A percentile compares a stretch with the other conserved stretches of the same genome.
Conservation (phyloP, 495 filamentous ascomycete genomes). For the Talaromyces thailandensis region DNA sequence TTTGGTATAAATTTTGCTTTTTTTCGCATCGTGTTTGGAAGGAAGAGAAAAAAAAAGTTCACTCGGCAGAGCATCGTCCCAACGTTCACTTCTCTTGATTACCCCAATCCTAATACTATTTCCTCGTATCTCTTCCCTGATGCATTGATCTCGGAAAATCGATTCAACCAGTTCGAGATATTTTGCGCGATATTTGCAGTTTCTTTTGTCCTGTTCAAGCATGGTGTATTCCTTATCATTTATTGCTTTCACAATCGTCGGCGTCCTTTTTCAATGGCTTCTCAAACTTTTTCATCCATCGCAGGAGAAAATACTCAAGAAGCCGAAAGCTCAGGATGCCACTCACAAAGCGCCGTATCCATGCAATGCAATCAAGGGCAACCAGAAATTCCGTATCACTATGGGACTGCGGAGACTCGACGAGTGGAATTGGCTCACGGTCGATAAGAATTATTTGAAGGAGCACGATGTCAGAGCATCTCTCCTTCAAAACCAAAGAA, state of each 20-base stretch:
- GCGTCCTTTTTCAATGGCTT: constrained; percentile 5
- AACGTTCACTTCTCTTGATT: not conserved
- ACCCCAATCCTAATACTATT: not conserved
- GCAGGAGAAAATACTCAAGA: not conserved
- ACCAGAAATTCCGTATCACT: constrained; percentile 37
- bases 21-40: not conserved
- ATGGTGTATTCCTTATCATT: constrained; percentile 9
- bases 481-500: constrained; percentile 30
- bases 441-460: constrained; percentile 43
- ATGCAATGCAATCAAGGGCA: constrained; percentile 35
- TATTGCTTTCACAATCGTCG: constrained; percentile 3
- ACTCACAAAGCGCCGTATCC: constrained; percentile 34
- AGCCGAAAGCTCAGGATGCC: constrained; percentile 14
- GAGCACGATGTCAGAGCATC: constrained; percentile 36
- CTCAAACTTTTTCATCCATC: not conserved
- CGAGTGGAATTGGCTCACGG: constrained; percentile 41
- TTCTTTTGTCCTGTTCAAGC: constrained; percentile 1
- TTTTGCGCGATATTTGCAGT: not conserved
- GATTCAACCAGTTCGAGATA: not conserved
- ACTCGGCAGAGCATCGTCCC: not conserved
- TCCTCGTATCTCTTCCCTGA: not conserved
- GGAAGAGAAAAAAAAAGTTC: not conserved
- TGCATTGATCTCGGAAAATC: not conserved
- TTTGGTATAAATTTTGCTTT: constrained; percentile 3
- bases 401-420: constrained; percentile 49